Evolutionary conservation across 495 filamentous ascomycete genomes (phyloP).

Genomic region (Polyplosphaeria fusca): DNA sequence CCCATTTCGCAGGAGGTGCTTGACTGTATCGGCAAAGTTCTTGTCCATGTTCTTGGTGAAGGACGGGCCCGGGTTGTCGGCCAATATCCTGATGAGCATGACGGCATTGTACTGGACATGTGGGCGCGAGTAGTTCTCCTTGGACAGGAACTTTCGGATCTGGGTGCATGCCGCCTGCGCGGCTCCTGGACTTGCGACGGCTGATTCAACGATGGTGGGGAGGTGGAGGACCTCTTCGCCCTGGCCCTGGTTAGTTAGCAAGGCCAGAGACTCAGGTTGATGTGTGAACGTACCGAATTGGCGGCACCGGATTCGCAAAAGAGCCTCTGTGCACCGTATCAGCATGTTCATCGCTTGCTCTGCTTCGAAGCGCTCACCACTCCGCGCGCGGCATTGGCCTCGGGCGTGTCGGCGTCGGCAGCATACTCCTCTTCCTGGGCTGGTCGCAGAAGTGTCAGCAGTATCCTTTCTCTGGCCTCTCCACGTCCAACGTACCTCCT

Average conservation of each 20-base stretch:
- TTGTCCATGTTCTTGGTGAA: slow-evolving; percentile 84
- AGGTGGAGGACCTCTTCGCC: slow-evolving; percentile 89
- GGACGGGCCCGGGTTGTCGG: slow-evolving; percentile 83
- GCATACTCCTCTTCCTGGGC: slow-evolving; percentile 16
- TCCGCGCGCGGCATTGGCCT: slow-evolving; percentile 56
- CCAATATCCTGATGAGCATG: slow-evolving; percentile 90
- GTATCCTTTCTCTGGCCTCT: too few species aligned
- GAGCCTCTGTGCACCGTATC: slow-evolving; percentile 44
- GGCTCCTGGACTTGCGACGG: slow-evolving; percentile 85
- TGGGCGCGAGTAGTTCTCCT: slow-evolving; percentile 59
- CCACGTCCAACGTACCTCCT: slow-evolving; percentile 1
- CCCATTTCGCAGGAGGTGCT: slow-evolving; percentile 69
- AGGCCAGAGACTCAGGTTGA: background rate
- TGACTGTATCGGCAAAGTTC: slow-evolving; percentile 72
- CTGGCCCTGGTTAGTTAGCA: slow-evolving; percentile 38
- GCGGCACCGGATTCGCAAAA: slow-evolving; percentile 80
- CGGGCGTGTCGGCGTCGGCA: slow-evolving; percentile 43
- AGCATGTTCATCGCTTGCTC: slow-evolving; percentile 30
- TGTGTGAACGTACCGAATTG: slow-evolving; percentile 52
- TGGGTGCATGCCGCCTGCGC: slow-evolving; percentile 70
- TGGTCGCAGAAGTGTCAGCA: too few species aligned
- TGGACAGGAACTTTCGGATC: slow-evolving; percentile 77
- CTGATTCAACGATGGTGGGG: slow-evolving; percentile 89
- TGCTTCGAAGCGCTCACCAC: slow-evolving; percentile 48
- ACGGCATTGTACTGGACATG: slow-evolving; percentile 91